Evolutionary conservation across 2,329 filamentous ascomycete species (phyloP).

Genomic region (Fusarium sp.): DNA sequence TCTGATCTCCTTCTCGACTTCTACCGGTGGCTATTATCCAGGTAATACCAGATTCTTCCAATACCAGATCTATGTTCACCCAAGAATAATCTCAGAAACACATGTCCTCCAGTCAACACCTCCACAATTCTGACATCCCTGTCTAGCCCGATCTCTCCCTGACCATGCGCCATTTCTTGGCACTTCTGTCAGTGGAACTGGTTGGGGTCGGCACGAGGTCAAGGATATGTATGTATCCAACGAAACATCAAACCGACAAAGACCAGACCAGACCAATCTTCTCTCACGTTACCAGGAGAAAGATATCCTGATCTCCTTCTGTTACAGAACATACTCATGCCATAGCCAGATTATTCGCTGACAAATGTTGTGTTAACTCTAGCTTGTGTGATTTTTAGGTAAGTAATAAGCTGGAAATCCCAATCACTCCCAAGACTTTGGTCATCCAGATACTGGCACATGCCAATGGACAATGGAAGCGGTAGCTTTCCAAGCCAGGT

Average conservation of each 20-base stretch:
- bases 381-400: background rate
- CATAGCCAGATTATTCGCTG: background rate
- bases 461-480: constrained; percentile 22
- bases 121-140: constrained; percentile 42
- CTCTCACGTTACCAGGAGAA: constrained; percentile 5
- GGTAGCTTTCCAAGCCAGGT: constrained; percentile 21
- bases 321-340: background rate
- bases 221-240: constrained; percentile 21
- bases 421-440: constrained; percentile 16
- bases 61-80: constrained; percentile 3
- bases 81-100: constrained; percentile 12
- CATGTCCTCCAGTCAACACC: constrained; percentile 12
- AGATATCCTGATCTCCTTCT: background rate
- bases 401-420: constrained; percentile 1
- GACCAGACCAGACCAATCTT: background rate
- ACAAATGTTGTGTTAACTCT: constrained; percentile 3
- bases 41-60: background rate
- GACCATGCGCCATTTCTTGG: constrained; percentile 45
- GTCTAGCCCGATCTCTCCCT: constrained; percentile 43
- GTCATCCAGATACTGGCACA: constrained; percentile 34
- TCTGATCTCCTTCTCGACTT: background rate
- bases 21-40: background rate
- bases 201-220: constrained; percentile 32
- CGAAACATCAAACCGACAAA: constrained; percentile 24
- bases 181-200: constrained; percentile 33